Conservation (phyloP, 225 moss, liverwort and hornwort species). For the Pseudoscleropodium purum region DNA sequence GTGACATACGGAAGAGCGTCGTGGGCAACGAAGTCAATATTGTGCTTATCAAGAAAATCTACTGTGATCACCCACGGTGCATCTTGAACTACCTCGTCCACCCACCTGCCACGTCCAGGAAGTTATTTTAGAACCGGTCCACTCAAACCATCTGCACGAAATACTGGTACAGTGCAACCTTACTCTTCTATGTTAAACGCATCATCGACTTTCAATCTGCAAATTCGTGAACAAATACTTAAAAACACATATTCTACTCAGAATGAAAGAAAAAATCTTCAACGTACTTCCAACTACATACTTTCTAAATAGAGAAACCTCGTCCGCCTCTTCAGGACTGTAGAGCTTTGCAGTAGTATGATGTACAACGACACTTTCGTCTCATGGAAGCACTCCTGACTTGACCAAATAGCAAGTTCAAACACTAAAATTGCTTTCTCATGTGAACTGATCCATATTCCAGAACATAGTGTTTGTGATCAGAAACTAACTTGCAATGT, state of each 20-base stretch:
- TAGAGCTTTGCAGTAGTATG: neutral
- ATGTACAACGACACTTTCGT: neutral
- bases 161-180: neutral
- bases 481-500: slow-evolving; percentile 88
- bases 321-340: neutral
- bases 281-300: neutral
- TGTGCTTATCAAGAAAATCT: slow-evolving; percentile 81
- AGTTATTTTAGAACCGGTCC: neutral
- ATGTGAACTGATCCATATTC: neutral
- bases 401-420: neutral
- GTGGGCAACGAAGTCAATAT: slow-evolving; percentile 86
- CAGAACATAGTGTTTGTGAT: neutral
- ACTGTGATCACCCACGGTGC: slow-evolving; percentile 83
- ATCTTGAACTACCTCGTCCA: slow-evolving; percentile 87
- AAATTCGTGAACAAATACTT: neutral
- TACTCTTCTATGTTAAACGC: neutral
- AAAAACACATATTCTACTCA: neutral
- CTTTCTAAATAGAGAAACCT: neutral
- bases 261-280: neutral
- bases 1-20: slow-evolving; percentile 82
- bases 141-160: neutral
- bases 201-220: neutral
- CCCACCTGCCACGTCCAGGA: slow-evolving; percentile 59
- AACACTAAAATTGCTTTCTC: neutral
- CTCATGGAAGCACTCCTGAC: neutral